Evolutionary conservation across 2,329 filamentous ascomycete species (phyloP).

Genomic region (Colletotrichum melonis): DNA sequence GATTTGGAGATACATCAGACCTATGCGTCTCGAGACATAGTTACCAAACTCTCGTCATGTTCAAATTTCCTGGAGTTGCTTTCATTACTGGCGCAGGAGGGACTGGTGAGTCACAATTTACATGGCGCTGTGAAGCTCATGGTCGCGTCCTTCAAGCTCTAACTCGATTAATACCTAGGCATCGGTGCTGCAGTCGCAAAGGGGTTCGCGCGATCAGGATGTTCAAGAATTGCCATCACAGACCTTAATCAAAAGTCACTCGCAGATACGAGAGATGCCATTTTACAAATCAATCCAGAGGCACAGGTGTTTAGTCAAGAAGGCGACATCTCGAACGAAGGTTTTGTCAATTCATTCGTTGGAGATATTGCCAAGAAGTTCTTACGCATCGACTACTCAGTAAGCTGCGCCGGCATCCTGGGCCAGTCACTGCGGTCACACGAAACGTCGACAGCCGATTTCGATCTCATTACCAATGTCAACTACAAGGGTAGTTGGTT

Average conservation of each 20-base stretch:
- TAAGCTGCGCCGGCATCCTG: constrained; percentile 66
- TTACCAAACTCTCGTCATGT: constrained; percentile 5
- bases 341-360: constrained; percentile 53
- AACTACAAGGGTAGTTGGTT: constrained; percentile 66
- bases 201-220: constrained; percentile 62
- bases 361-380: constrained; percentile 48
- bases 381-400: constrained; percentile 64
- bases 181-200: constrained; percentile 66
- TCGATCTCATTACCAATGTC: constrained; percentile 64
- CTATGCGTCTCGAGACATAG: not conserved
- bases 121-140: not conserved
- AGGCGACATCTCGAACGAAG: constrained; percentile 61
- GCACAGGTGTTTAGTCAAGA: constrained; percentile 46
- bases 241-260: constrained; percentile 59
- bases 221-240: constrained; percentile 63
- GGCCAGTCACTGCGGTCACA: constrained; percentile 53
- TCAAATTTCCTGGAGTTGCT: constrained; percentile 55
- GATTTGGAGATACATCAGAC: not conserved
- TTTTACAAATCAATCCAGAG: constrained; percentile 47
- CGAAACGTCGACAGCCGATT: constrained; percentile 59
- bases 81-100: constrained; percentile 60
- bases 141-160: not conserved
- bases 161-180: constrained; percentile 47
- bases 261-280: constrained; percentile 46
- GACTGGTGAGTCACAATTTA: constrained; percentile 47